Conservation (phyloP, 371 early-diverging fungal genomes). For the Mucor saturninus region DNA sequence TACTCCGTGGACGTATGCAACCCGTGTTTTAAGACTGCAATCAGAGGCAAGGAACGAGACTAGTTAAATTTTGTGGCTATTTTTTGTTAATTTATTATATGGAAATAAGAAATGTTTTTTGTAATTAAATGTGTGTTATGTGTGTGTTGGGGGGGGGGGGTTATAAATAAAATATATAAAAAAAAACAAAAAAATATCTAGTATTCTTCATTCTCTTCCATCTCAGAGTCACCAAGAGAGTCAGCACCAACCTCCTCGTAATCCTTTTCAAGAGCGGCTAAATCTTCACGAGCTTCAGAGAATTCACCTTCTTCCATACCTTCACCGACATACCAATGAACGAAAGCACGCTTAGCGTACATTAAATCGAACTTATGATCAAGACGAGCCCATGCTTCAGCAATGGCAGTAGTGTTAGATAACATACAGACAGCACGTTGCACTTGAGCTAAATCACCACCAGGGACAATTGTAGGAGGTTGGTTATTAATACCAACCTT, state of each 20-base stretch:
- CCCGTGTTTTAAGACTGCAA: too few relatives aligned
- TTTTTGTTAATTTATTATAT: not conserved
- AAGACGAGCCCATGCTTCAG: slow-evolving; percentile 95
- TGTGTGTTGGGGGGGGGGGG: not conserved
- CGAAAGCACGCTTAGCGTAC: slow-evolving; percentile 98
- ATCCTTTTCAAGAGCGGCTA: slow-evolving; percentile 99
- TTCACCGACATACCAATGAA: slow-evolving; percentile 99
- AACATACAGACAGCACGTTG: slow-evolving; percentile 95
- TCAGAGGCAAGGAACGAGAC: too few relatives aligned
- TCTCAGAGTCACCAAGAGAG: slow-evolving; percentile 80
- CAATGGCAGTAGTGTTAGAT: slow-evolving; percentile 96
- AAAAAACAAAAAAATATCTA: not conserved
- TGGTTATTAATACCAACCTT: slow-evolving; percentile 96
- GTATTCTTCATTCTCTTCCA: slow-evolving; percentile 39
- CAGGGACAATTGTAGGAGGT: slow-evolving; percentile 89
- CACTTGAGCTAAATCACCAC: slow-evolving; percentile 90
- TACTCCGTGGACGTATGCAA: too few relatives aligned
- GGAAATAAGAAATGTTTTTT: too few relatives aligned
- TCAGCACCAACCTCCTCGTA: slow-evolving; percentile 98
- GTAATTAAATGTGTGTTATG: too few relatives aligned
- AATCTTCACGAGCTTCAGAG: slow-evolving; percentile 91
- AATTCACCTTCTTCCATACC: slow-evolving; percentile 96
- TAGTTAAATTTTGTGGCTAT: too few relatives aligned
- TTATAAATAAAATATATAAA: not conserved
- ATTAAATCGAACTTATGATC: slow-evolving; percentile 96